These are phyloP conservation scores for Rhizopogon roseolus DNA, from an alignment of 768 basidiomycete genomes.

Conservation along the genomic window DNA sequence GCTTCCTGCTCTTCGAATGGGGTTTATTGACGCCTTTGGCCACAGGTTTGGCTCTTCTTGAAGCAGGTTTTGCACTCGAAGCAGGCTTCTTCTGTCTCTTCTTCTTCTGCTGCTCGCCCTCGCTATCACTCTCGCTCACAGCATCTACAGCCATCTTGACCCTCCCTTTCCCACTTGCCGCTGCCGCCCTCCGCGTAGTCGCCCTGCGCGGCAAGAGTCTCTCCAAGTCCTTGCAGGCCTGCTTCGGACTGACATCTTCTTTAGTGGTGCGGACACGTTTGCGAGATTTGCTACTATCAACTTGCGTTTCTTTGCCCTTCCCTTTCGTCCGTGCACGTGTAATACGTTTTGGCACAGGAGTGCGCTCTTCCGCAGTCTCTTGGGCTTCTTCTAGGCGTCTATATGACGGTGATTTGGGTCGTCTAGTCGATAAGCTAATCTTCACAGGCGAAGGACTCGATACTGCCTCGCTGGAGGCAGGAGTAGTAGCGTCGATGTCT, in stretches of 20 bases:
- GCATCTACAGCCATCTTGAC: slow-evolving; percentile 8
- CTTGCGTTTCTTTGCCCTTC: neutral
- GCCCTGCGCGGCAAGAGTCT: slow-evolving; percentile 19
- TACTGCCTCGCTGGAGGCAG: slow-evolving; percentile 3
- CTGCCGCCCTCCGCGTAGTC: slow-evolving; percentile 21
- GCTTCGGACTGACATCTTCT: neutral
- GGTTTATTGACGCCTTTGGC: neutral
- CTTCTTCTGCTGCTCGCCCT: slow-evolving; percentile 15
- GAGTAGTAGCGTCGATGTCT: slow-evolving; percentile 5
- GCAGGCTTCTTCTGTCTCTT: slow-evolving; percentile 12
- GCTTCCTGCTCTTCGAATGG: neutral
- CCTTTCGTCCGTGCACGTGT: slow-evolving; percentile 8
- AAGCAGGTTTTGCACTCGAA: slow-evolving; percentile 7
- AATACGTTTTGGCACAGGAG: slow-evolving; percentile 1
- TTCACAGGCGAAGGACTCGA: slow-evolving; percentile 30
- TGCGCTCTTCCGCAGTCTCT: slow-evolving; percentile 6
- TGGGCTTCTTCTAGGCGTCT: slow-evolving; percentile 5
- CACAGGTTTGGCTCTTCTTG: slow-evolving; percentile 11
- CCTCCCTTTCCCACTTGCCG: slow-evolving; percentile 5
- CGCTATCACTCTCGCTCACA: slow-evolving; percentile 10
- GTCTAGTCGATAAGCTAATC: slow-evolving; percentile 4
- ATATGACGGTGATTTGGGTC: slow-evolving; percentile 1
- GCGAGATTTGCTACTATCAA: neutral
- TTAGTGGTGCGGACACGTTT: slow-evolving; percentile 8
- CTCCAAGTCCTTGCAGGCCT: neutral